phyloP scores from a whole-genome alignment of 805 yeast genomes.

The Metschnikowia rubicola region DNA sequence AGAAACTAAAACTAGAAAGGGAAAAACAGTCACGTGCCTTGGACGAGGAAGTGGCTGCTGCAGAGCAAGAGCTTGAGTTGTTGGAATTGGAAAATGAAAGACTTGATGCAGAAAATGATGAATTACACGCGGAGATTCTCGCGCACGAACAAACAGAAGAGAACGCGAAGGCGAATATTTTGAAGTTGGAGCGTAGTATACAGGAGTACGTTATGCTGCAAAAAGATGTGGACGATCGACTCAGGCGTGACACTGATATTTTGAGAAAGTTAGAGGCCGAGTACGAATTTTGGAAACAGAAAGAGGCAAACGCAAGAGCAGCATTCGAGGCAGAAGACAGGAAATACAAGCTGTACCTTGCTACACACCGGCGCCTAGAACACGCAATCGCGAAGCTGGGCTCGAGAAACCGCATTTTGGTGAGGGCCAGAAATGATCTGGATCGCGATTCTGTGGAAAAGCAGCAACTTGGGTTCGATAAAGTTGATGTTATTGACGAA shows the following conservation, averaged over 20 bases:
- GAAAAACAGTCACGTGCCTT: not conserved
- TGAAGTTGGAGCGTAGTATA: slow-evolving; percentile 8
- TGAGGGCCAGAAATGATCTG: slow-evolving; percentile 9
- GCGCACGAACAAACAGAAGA: not conserved
- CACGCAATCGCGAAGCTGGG: slow-evolving; percentile 37
- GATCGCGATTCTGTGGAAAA: slow-evolving; percentile 17
- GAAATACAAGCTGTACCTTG: slow-evolving; percentile 30
- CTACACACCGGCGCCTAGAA: slow-evolving; percentile 43
- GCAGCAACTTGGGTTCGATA: not conserved
- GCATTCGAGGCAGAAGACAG: slow-evolving; percentile 18
- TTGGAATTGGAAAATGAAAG: not conserved
- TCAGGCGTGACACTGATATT: not conserved
- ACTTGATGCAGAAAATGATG: not conserved
- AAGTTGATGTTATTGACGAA: not conserved
- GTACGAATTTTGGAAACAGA: slow-evolving; percentile 2
- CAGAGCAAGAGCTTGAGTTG: not conserved
- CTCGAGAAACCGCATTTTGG: slow-evolving; percentile 1
- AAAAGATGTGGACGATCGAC: slow-evolving; percentile 2
- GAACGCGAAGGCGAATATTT: not conserved
- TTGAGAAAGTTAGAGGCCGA: not conserved
- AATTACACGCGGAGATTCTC: not conserved
- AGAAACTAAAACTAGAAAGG: not conserved
- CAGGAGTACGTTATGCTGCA: slow-evolving; percentile 14
- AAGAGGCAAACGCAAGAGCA: slow-evolving; percentile 19
- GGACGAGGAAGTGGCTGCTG: not conserved